A percentile compares a stretch with the other conserved stretches of the same genome.
phyloP scores from a whole-genome alignment of 2,329 filamentous ascomycete species.

The Neofusicoccum sp. region DNA sequence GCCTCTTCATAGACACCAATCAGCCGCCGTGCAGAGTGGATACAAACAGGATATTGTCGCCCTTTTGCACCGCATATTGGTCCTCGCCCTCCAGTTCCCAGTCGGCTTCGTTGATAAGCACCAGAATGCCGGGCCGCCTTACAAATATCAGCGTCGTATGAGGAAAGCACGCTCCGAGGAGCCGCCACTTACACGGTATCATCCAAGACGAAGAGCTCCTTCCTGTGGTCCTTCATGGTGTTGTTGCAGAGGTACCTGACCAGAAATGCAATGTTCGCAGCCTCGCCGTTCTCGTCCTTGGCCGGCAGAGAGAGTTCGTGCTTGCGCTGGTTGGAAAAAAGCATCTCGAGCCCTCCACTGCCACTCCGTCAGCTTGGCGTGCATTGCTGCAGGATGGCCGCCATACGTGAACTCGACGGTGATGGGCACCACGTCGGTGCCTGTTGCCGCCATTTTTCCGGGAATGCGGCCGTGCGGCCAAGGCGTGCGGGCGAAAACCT shows the following conservation, averaged over 20 bases:
- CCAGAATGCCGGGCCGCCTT: constrained; percentile 92
- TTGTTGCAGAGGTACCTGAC: constrained; percentile 78
- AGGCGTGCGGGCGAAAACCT: background rate
- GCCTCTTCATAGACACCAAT: constrained; percentile 21
- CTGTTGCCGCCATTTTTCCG: constrained; percentile 28
- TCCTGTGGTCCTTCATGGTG: constrained; percentile 81
- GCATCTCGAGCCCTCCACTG: constrained; percentile 87
- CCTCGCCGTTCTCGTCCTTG: constrained; percentile 59
- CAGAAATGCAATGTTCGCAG: constrained; percentile 72
- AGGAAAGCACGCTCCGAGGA: constrained; percentile 5
- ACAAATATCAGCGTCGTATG: constrained; percentile 22
- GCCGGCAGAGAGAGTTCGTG: constrained; percentile 71
- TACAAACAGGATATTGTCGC: constrained; percentile 92
- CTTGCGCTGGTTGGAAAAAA: constrained; percentile 81
- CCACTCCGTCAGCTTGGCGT: constrained; percentile 37
- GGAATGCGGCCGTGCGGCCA: background rate
- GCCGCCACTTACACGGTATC: constrained; percentile 74
- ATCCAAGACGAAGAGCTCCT: constrained; percentile 88
- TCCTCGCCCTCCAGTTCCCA: constrained; percentile 98
- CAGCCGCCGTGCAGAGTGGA: constrained; percentile 94
- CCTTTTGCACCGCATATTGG: constrained; percentile 76
- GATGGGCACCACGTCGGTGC: constrained; percentile 53
- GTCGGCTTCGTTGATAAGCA: constrained; percentile 95
- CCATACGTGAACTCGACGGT: constrained; percentile 73
- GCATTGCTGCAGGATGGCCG: constrained; percentile 15